phyloP scores from a whole-genome alignment of 805 yeast species.

The Hanseniaspora valbyensis region DNA sequence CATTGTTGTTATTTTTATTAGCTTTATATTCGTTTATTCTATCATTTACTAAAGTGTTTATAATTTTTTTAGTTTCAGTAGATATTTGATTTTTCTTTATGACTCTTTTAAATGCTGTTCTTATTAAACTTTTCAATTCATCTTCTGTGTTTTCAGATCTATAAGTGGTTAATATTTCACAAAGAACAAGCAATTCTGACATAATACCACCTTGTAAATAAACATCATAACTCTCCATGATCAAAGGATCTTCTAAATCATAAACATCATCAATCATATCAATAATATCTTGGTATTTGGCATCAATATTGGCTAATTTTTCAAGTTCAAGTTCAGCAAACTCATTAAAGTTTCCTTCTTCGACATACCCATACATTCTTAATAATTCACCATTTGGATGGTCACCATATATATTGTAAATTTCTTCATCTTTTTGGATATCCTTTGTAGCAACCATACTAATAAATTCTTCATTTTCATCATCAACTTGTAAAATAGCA shows the following conservation, averaged over 20 bases:
- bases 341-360: conserved; percentile 64
- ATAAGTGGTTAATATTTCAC: conserved; percentile 33
- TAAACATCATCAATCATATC: conserved; percentile 29
- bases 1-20: conserved; percentile 23
- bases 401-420: conserved; percentile 82
- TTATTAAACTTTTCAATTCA: conserved; percentile 22
- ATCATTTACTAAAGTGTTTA: conserved; percentile 24
- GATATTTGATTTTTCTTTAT: conserved; percentile 48
- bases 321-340: conserved; percentile 60
- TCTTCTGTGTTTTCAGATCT: conserved; percentile 32
- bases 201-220: conserved; percentile 45
- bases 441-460: conserved; percentile 60
- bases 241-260: conserved; percentile 30
- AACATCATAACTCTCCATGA: conserved; percentile 53
- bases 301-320: conserved; percentile 15
- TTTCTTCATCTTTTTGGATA: conserved; percentile 58
- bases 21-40: conserved; percentile 41
- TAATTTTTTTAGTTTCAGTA: conserved; percentile 31
- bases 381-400: conserved; percentile 84
- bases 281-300: conserved; percentile 26
- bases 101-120: conserved; percentile 36
- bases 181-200: conserved; percentile 45
- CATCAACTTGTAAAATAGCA: conserved; percentile 18
- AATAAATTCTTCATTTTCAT: conserved; percentile 28
- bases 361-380: conserved; percentile 87